These are phyloP conservation scores for Yamagishiella unicocca DNA, from an alignment of 139 green algal genomes.

Conservation along the genomic window DNA sequence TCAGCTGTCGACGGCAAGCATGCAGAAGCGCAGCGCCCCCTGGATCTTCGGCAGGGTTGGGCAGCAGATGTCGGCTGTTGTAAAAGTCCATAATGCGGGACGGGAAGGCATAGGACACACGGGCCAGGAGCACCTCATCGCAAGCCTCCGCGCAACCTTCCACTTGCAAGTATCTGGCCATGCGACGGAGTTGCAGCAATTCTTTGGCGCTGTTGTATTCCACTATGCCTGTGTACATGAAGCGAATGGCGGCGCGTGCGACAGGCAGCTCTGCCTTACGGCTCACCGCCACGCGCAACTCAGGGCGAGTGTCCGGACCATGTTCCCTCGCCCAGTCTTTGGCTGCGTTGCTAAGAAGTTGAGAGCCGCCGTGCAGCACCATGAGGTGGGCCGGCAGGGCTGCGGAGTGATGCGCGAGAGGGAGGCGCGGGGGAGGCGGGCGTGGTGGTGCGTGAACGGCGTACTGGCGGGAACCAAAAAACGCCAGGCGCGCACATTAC, in stretches of 20 bases:
- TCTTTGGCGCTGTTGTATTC: neutral
- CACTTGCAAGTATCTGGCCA: neutral
- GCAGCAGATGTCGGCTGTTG: neutral
- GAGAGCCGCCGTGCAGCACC: conserved; percentile 1
- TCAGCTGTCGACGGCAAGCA: neutral
- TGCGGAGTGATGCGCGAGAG: neutral
- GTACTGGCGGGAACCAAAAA: neutral
- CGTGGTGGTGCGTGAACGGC: neutral
- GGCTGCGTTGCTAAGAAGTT: neutral
- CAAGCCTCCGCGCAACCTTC: neutral
- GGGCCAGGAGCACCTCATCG: neutral
- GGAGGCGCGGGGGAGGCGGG: too few relatives aligned
- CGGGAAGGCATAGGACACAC: neutral
- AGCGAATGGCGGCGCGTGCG: neutral
- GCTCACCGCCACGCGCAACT: neutral
- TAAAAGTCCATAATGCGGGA: neutral
- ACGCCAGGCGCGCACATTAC: neutral
- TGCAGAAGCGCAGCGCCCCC: neutral
- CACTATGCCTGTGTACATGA: conserved; percentile 24
- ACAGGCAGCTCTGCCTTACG: neutral
- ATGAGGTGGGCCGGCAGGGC: conserved; percentile 1
- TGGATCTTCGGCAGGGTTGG: neutral
- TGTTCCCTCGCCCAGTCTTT: neutral
- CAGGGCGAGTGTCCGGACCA: neutral
- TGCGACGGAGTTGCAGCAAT: neutral